These are phyloP conservation scores for Murraya paniculata DNA, from an alignment of 345 rosid species.

Conservation along the genomic window DNA sequence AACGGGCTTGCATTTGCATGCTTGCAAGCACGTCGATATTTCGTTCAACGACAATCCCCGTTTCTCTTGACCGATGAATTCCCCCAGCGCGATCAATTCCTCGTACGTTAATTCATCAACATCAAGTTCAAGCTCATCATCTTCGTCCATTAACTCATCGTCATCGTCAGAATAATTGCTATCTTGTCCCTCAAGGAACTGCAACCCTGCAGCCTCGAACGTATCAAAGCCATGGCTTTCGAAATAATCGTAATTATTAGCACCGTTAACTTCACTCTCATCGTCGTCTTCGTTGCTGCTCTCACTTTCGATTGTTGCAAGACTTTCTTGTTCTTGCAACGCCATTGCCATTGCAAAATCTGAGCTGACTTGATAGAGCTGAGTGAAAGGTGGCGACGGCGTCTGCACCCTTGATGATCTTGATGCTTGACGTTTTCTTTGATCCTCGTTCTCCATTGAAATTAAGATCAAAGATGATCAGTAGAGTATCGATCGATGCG, in stretches of 20 bases:
- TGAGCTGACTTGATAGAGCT: slow-evolving; percentile 33
- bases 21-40: slow-evolving; percentile 36
- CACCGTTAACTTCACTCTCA: slow-evolving; percentile 7
- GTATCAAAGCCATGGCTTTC: slow-evolving; percentile 28
- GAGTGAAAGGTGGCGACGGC: neutral
- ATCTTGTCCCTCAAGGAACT: slow-evolving; percentile 46
- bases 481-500: neutral
- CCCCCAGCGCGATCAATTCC: slow-evolving; percentile 67
- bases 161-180: slow-evolving; percentile 26
- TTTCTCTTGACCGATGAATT: slow-evolving; percentile 58
- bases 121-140: slow-evolving; percentile 64
- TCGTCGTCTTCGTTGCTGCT: slow-evolving; percentile 26
- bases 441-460: slow-evolving; percentile 26
- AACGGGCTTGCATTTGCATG: slow-evolving; percentile 5
- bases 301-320: slow-evolving; percentile 37
- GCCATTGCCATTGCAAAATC: slow-evolving; percentile 40
- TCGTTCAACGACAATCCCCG: slow-evolving; percentile 48
- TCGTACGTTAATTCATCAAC: slow-evolving; percentile 70
- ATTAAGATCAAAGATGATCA: neutral
- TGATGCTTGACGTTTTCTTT: slow-evolving; percentile 23
- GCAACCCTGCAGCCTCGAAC: slow-evolving; percentile 27
- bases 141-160: slow-evolving; percentile 34
- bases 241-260: slow-evolving; percentile 44
- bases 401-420: neutral
- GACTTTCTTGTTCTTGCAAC: slow-evolving; percentile 36